Evolutionary conservation across 495 filamentous ascomycete species (phyloP), one percentile per base, ranked within the genome.

Genomic region (Penicillium salamii): DNA sequence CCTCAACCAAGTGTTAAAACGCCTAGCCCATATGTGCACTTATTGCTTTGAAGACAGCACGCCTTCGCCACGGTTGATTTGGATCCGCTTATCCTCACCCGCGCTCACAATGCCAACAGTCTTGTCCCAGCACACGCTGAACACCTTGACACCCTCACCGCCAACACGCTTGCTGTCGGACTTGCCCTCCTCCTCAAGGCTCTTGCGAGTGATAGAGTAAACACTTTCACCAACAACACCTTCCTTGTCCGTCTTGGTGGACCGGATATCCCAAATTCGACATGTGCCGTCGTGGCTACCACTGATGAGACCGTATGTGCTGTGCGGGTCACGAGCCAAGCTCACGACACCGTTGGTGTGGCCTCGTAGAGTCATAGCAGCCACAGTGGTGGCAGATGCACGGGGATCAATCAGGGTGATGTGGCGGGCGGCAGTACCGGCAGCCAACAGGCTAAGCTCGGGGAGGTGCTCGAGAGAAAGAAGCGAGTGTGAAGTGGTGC

Each of bases 401-500:
- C 93, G 84, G 3, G 92, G 92, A 66, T 98, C 93, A 48, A 96
- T 83, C 12, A 97, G 78, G 0, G 87, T 91, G 64, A 97, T 88
- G 69, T 91, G 85, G 12, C 90, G 80, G n/a, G 88, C 89, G 7
- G 85, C 81, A 0, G 87, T 91, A 41, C 93, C 93, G 7, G 88
- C 85, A 12, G 91, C 93, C 15, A 98, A 75, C 0, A 97, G 78
- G 46, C 81, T 78, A 8, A 85, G 66, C 41, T 80, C 76, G 5
- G 80, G 77, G 2, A 96, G 71, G 14, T 86, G 82, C 57, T 79
- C 79, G 3, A 96, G 75, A 2, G 83, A 89, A 42, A 91, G 78
- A 1, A 97, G 77, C 0, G 89, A 78, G 65, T 92, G 85, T n/a
- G 87, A 81, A 7, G 88, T 90, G 7, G 88, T 86, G 36, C 91